Evolutionary conservation across 176 grass and related monocot species (phyloP), one percentile per base, ranked within the genome.

Genomic region (Musa troglodytarum): DNA sequence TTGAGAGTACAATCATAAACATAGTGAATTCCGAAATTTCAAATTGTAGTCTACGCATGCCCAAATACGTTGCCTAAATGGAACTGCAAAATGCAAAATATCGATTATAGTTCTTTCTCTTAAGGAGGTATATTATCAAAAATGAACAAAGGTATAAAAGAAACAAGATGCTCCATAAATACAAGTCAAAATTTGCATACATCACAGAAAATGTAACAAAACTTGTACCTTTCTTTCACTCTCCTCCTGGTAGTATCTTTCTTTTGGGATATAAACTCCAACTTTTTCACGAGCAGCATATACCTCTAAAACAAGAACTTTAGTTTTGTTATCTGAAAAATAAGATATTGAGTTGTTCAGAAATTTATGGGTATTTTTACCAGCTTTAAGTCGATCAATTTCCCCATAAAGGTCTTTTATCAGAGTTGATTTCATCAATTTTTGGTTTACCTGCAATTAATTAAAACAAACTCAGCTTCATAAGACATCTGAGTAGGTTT

Each of bases 351-450:
- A 26, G 19, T 68, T 21, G 55, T 20, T 50, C 24, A n/a, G 15
- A 13, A 61, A 43, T 9, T 68, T 49, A 22, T 75, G 53, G 65
- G 14, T 68, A 65, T 74, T 81, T 65, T 85, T 23, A 99, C 96
- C 96, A 82, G 91, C 88, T 92, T 99, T 99, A 24, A 99, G 91
- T 29, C 85, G 73, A 28, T 99, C 96, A 34, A 99, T 99, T 89
- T 99, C 96, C 57, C 90, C 83, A 78, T 99, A 99, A 24, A 99
- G 88, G 88, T 99, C 96, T 87, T 99, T 99, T 20, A 99, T 99
- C 68, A 99, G 82, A 79, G 96, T 91, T 68, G 91, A 89, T 84
- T 99, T 99, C 96, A 97, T 97, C 94, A 97, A 91, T 81, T 97
- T 97, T 72, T 97, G 94, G 63, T 97, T 97, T 61, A 97, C 90